Evolutionary conservation across 768 basidiomycete species (phyloP).

Genomic region (Hysterangium stoloniferum): DNA sequence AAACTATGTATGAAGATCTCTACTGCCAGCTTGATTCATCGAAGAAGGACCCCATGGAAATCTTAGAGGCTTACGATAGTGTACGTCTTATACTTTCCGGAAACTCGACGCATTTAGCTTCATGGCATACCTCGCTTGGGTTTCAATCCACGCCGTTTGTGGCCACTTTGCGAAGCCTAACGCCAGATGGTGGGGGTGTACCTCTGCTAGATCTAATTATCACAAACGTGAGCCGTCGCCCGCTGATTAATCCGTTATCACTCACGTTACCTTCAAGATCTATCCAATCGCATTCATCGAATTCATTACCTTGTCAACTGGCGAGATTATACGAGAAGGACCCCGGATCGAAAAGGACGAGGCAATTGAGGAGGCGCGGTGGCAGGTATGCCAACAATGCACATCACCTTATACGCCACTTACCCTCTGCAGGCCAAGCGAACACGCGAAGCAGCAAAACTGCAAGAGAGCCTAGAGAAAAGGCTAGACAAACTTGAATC

Average conservation of each 20-base stretch:
- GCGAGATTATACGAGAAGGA: conserved; percentile 44
- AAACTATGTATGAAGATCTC: neutral
- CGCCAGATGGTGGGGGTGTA: conserved; percentile 73
- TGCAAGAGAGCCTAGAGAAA: conserved; percentile 52
- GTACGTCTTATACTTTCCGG: conserved; percentile 62
- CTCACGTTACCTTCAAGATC: conserved; percentile 29
- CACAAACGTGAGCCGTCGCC: conserved; percentile 40
- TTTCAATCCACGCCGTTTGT: conserved; percentile 60
- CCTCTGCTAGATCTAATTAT: conserved; percentile 69
- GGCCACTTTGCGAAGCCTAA: conserved; percentile 71
- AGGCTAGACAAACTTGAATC: conserved; percentile 43
- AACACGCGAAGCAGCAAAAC: conserved; percentile 47
- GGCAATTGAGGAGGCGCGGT: conserved; percentile 44
- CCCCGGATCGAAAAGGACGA: conserved; percentile 72
- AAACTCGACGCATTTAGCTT: conserved; percentile 79
- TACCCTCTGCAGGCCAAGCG: conserved; percentile 41
- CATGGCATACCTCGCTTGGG: conserved; percentile 87
- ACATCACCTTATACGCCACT: neutral
- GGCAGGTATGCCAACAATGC: conserved; percentile 48
- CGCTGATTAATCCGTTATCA: neutral
- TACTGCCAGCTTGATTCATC: conserved; percentile 52
- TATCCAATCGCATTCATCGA: conserved; percentile 81
- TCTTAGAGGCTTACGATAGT: conserved; percentile 70
- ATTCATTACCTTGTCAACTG: conserved; percentile 41
- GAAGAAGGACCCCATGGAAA: conserved; percentile 70